A percentile compares a stretch with the other conserved stretches of the same genome.
phyloP scores from a whole-genome alignment of 768 basidiomycete genomes.

The Phanerochaete carnosa region DNA sequence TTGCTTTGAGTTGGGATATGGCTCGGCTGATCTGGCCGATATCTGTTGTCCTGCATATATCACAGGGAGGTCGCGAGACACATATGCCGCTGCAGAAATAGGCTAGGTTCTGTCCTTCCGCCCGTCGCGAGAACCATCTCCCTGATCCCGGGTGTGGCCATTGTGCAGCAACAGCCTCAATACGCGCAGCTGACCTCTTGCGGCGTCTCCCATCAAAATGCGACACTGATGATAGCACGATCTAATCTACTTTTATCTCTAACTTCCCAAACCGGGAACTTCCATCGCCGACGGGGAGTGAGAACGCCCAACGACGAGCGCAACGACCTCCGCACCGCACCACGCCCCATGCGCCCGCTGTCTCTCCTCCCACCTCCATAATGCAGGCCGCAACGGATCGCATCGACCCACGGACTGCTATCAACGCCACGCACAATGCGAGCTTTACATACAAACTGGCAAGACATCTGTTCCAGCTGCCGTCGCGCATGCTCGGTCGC shows the following conservation, averaged over 20 bases:
- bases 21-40: no score
- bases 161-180: not conserved
- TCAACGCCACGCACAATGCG: not conserved
- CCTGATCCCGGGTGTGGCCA: not conserved
- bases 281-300: not conserved
- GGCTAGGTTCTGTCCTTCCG: no score
- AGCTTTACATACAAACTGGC: not conserved
- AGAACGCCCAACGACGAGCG: not conserved
- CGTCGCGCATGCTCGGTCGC: conserved; percentile 36
- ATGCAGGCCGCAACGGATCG: not conserved
- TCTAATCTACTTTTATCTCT: not conserved
- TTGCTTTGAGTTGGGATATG: no score
- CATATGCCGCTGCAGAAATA: no score
- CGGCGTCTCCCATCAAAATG: not conserved
- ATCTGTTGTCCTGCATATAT: no score
- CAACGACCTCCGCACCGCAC: conserved; percentile 2
- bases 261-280: not conserved
- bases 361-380: not conserved
- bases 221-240: not conserved
- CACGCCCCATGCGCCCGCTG: not conserved
- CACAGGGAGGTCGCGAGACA: no score
- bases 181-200: not conserved
- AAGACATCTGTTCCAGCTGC: conserved; percentile 34
- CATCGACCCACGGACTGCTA: no score
- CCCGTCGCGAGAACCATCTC: no score